Evolutionary conservation across 306 rosid genomes (phyloP).

Genomic region (Dryas alaskensis): DNA sequence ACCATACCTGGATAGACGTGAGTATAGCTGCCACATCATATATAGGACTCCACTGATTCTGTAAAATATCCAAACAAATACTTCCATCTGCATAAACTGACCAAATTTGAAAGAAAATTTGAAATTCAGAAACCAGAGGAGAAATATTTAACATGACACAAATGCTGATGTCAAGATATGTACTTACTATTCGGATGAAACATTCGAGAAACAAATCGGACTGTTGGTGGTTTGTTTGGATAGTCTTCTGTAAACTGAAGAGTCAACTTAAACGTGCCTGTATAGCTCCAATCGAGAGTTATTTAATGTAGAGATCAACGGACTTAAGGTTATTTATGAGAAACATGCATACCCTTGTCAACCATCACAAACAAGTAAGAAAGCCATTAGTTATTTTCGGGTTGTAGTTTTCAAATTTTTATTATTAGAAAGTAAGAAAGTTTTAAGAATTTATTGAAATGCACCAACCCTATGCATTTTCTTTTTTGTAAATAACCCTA

Average conservation of each 20-base stretch:
- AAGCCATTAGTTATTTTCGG: background rate
- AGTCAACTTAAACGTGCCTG: constrained; percentile 88
- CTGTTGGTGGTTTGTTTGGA: constrained; percentile 92
- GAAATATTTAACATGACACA: background rate
- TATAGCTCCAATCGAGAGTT: background rate
- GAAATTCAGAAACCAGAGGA: constrained; percentile 6
- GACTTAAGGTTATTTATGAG: background rate
- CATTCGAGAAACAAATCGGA: constrained; percentile 88
- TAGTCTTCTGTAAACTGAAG: constrained; percentile 87
- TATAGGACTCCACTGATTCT: constrained; percentile 98
- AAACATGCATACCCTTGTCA: constrained; percentile 4
- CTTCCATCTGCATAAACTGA: constrained; percentile 98
- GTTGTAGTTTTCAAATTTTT: background rate
- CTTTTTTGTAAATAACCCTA: too few species aligned
- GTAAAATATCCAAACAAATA: constrained; percentile 92
- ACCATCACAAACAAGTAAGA: background rate
- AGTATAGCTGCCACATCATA: constrained; percentile 97
- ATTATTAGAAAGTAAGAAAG: background rate
- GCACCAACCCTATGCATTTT: background rate
- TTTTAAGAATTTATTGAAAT: background rate
- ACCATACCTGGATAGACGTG: constrained; percentile 87
- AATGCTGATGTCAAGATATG: background rate
- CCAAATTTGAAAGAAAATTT: constrained; percentile 17
- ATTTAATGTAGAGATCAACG: background rate
- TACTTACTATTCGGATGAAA: constrained; percentile 91